Evolutionary conservation across 768 basidiomycete species (phyloP).

Genomic region (Amanita polypyramis): DNA sequence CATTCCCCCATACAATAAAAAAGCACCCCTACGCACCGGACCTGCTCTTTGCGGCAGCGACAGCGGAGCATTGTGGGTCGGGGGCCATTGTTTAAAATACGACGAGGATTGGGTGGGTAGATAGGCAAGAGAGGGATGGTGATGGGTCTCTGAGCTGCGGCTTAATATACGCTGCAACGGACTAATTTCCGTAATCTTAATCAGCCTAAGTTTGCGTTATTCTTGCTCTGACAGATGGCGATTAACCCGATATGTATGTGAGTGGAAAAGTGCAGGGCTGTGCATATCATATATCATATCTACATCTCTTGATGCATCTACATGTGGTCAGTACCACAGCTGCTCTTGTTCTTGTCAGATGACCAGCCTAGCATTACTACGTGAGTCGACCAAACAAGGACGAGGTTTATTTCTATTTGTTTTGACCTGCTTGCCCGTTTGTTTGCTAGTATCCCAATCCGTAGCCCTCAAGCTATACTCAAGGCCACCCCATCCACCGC

Average conservation of each 20-base stretch:
- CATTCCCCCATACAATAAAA: not conserved
- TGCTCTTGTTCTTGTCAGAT: too few species aligned
- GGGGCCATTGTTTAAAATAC: constrained; percentile 29
- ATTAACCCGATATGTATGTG: too few species aligned
- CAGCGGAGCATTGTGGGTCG: constrained; percentile 47
- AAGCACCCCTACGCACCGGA: constrained; percentile 28
- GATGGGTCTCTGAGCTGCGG: not conserved
- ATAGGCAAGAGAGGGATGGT: not conserved
- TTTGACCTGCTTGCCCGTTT: not conserved
- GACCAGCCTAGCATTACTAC: too few species aligned
- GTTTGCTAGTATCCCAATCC: constrained; percentile 6
- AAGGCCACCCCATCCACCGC: constrained; percentile 20
- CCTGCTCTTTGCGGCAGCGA: constrained; percentile 38
- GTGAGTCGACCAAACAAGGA: not conserved
- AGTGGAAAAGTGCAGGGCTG: too few species aligned
- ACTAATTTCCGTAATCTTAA: too few species aligned
- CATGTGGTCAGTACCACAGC: too few species aligned
- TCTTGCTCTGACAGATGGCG: too few species aligned
- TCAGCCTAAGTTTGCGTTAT: too few species aligned
- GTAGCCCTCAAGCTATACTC: constrained; percentile 21
- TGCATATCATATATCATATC: too few species aligned
- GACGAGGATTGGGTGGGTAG: not conserved
- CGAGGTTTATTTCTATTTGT: not conserved
- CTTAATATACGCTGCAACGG: not conserved
- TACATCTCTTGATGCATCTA: too few species aligned